Conservation (phyloP, 139 green algal species). For the Mychonastes homosphaera region DNA sequence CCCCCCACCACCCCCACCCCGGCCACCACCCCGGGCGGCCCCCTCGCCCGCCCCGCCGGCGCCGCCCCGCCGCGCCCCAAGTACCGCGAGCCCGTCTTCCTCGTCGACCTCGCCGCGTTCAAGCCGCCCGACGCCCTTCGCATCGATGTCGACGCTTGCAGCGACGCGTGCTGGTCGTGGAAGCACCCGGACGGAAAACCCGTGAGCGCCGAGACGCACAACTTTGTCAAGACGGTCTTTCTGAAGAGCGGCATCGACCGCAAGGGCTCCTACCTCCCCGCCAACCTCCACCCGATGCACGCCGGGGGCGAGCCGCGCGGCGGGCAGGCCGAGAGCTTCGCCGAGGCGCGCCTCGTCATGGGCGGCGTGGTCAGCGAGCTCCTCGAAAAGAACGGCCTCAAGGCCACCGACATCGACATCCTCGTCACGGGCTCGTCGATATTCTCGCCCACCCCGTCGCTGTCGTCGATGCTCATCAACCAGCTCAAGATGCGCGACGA, state of each 20-base stretch:
- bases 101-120: conserved; percentile 10
- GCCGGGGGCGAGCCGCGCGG: not conserved
- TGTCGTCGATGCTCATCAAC: conserved; percentile 56
- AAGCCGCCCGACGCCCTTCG: conserved; percentile 8
- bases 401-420: conserved; percentile 19
- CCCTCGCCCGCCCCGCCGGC: no score
- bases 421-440: conserved; percentile 5
- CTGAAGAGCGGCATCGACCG: conserved; percentile 9
- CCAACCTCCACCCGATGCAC: conserved; percentile 5
- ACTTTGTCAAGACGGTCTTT: conserved; percentile 10
- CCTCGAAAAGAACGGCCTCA: conserved; percentile 6
- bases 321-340: conserved; percentile 1
- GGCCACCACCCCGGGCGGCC: no score
- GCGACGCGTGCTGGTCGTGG: conserved; percentile 18
- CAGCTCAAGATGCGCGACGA: conserved; percentile 42
- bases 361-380: conserved; percentile 1
- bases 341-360: conserved; percentile 6
- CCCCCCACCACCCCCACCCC: no score
- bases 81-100: conserved; percentile 11
- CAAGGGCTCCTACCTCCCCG: conserved; percentile 10
- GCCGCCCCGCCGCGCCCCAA: no score
- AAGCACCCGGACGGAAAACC: not conserved
- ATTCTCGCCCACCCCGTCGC: conserved; percentile 38
- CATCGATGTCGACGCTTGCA: conserved; percentile 10
- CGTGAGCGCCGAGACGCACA: not conserved